A percentile compares a stretch with the other conserved stretches of the same genome.
These are phyloP conservation scores for Candida takata DNA, from an alignment of 805 yeast genomes.

Conservation along the genomic window DNA sequence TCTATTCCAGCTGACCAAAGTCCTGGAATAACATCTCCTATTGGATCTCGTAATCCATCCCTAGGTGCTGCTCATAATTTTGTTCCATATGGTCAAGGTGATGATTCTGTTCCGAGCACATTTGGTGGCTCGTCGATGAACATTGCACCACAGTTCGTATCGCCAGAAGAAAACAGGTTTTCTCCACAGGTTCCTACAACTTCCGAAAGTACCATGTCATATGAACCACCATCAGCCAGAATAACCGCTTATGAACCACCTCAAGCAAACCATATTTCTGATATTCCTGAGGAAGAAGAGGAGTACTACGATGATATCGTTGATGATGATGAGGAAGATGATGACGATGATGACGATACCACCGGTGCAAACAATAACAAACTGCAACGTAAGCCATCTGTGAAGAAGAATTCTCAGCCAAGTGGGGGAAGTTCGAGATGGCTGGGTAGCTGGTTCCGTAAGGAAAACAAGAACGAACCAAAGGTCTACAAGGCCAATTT, in stretches of 20 bases:
- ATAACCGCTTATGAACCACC: constrained; percentile 23
- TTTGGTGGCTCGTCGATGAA: constrained; percentile 8
- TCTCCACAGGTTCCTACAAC: constrained; percentile 11
- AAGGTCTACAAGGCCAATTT: constrained; percentile 79
- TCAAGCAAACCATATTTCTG: constrained; percentile 12
- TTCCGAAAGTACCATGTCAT: constrained; percentile 9
- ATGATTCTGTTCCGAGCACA: neutral
- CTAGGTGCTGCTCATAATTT: constrained; percentile 5
- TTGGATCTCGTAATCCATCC: neutral
- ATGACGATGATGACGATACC: constrained; percentile 21
- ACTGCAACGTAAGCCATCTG: constrained; percentile 17
- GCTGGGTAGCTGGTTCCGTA: constrained; percentile 60
- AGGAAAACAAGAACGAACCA: constrained; percentile 52
- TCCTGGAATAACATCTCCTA: neutral
- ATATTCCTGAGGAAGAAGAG: constrained; percentile 32
- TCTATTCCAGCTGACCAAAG: neutral
- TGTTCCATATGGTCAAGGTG: constrained; percentile 5
- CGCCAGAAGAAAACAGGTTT: constrained; percentile 9
- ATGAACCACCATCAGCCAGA: constrained; percentile 23
- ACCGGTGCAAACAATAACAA: constrained; percentile 11
- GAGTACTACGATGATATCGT: constrained; percentile 34
- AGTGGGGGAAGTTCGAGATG: constrained; percentile 27
- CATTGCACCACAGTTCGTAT: neutral
- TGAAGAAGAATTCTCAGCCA: constrained; percentile 14
- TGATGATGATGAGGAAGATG: constrained; percentile 34